Base-by-base conservation (phyloP, 2,329 filamentous ascomycete genomes). In the Fusarium sp. region DNA sequence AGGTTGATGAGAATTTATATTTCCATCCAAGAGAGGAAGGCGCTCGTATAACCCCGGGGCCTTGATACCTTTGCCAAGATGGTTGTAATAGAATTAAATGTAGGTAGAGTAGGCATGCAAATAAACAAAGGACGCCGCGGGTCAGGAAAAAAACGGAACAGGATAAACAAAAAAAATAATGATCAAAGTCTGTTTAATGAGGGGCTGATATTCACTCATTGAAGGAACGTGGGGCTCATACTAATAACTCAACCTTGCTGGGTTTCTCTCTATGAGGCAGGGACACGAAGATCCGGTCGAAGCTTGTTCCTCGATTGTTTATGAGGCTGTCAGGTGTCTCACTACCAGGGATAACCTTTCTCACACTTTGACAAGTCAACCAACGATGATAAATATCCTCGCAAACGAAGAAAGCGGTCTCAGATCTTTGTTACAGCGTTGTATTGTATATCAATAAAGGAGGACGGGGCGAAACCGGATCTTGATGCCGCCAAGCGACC, bases 21-120 rank as follows among this genome's bases (percentile, higher is more conserved):
- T 63, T 63, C 29, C 45, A 50, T 53, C 71, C 59, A 39, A 70
- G 64, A 68, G 53, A 73, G 70, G 70, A 70, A 72, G 70, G 69
- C 64, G 41, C 22, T 54, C 14, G 20, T 45, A 25, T 22, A 49
- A 39, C 14, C 49, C 54, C 33, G 38, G 70, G 20, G n/a, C 42
- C 58, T 54, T n/a, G 31, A 62, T 41, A 22, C 27, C 25, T 15
- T 20, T 35, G 45, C 55, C 59, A 54, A 44, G 54, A 54, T 17
- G 14, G 38, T 42, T 39, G n/a, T 22, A 22, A 18, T 31, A 22
- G 14, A 15, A 39, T 17, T n/a, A n/a, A n/a, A n/a, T 15, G n/a
- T 15, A 29, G 29, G 22, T 35, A 20, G n/a, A 33, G 11, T 49
- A 49, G 4, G 15, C 20, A n/a, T 14, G 46, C 12, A 25, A 49